phyloP scores from a whole-genome alignment of 495 filamentous ascomycete genomes.

The Aspergillus affinis region DNA sequence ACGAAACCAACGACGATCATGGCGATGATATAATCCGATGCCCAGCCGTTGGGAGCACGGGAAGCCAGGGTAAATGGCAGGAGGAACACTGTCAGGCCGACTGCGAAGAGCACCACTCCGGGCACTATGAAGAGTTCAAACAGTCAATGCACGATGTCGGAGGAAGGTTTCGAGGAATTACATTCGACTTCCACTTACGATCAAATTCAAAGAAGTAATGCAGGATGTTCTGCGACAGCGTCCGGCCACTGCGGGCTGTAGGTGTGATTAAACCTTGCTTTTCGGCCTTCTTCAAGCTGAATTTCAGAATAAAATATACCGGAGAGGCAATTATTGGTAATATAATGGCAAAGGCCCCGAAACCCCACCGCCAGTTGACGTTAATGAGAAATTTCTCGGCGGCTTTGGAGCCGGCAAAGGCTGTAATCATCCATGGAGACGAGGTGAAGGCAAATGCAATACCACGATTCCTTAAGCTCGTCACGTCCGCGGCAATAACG shows the following conservation, averaged over 20 bases:
- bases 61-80: slow-evolving; percentile 57
- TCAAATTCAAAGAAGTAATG: slow-evolving; percentile 61
- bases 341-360: slow-evolving; percentile 58
- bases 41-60: slow-evolving; percentile 47
- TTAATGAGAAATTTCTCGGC: slow-evolving; percentile 45
- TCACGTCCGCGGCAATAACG: slow-evolving; percentile 62
- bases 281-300: slow-evolving; percentile 56
- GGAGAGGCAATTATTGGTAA: slow-evolving; percentile 53
- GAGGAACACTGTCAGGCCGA: slow-evolving; percentile 59
- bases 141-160: neutral
- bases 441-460: slow-evolving; percentile 57
- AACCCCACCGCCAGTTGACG: slow-evolving; percentile 59
- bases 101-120: slow-evolving; percentile 56
- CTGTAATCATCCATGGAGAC: slow-evolving; percentile 53
- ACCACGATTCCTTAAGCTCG: slow-evolving; percentile 56
- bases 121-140: slow-evolving; percentile 28
- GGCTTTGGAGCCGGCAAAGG: slow-evolving; percentile 29
- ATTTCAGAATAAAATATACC: slow-evolving; percentile 44
- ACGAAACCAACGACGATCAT: slow-evolving; percentile 58
- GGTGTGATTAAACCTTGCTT: slow-evolving; percentile 30
- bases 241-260: slow-evolving; percentile 38
- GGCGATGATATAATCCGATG: slow-evolving; percentile 50
- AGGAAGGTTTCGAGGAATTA: neutral
- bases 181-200: slow-evolving; percentile 24
- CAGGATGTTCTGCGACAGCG: slow-evolving; percentile 37